phyloP scores from a whole-genome alignment of 495 filamentous ascomycete species.

The Lindgomyces ingoldianus region DNA sequence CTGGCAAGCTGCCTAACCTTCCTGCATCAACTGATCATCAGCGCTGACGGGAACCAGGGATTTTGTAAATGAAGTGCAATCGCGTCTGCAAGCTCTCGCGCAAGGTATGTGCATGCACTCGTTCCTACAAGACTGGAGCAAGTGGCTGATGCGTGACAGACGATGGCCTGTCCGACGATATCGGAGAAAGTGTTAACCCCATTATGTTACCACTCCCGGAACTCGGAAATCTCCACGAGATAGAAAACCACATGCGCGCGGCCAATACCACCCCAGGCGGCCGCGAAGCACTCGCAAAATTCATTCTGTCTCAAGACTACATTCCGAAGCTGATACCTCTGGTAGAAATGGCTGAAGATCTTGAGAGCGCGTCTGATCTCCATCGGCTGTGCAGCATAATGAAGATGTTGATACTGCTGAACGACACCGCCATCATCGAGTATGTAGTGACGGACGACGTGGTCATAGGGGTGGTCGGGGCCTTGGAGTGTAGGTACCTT shows the following conservation, averaged over 20 bases:
- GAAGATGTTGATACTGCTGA: conserved; percentile 91
- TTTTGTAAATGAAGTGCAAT: conserved; percentile 83
- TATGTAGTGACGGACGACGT: conserved; percentile 86
- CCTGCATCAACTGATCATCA: no score
- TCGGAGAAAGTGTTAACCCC: conserved; percentile 66
- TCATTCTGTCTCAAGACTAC: conserved; percentile 80
- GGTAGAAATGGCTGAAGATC: conserved; percentile 82
- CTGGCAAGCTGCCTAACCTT: conserved; percentile 60
- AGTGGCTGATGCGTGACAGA: conserved; percentile 54
- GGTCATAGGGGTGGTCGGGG: conserved; percentile 90
- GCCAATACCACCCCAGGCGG: conserved; percentile 72
- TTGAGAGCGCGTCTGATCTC: conserved; percentile 81
- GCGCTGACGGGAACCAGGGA: conserved; percentile 60
- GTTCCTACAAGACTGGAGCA: not conserved
- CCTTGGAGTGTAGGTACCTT: conserved; percentile 73
- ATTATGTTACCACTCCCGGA: conserved; percentile 76
- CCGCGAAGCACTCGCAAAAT: conserved; percentile 86
- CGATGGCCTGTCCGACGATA: conserved; percentile 87
- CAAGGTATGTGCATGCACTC: conserved; percentile 22
- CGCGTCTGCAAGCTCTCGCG: conserved; percentile 51
- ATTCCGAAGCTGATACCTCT: conserved; percentile 84
- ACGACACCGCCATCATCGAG: conserved; percentile 93
- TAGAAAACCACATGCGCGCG: conserved; percentile 76
- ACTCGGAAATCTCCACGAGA: conserved; percentile 75
- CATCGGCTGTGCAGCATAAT: conserved; percentile 96